These are phyloP conservation scores for Suillus subalutaceus DNA, from an alignment of 768 basidiomycete genomes.

Conservation along the genomic window DNA sequence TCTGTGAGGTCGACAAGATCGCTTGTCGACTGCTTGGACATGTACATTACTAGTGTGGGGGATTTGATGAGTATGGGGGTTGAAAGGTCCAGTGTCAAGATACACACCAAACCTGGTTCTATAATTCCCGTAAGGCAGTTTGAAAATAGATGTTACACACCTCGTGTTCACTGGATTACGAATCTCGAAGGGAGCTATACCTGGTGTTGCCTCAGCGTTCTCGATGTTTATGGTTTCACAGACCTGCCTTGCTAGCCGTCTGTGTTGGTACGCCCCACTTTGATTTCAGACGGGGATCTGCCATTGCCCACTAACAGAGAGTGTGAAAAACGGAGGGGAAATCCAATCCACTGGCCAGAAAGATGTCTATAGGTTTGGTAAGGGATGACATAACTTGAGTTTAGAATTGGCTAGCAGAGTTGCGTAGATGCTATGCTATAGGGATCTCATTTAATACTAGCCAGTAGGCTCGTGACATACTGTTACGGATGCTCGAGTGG, in stretches of 20 bases:
- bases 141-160: constrained; percentile 6
- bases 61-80: constrained; percentile 1
- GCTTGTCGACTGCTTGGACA: not conserved
- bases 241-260: not conserved
- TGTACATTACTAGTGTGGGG: not conserved
- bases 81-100: constrained; percentile 4
- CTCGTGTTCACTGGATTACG: constrained; percentile 4
- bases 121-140: constrained; percentile 1
- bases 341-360: not conserved
- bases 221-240: not conserved
- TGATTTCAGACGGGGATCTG: not conserved
- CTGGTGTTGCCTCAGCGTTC: not conserved
- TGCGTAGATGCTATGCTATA: not conserved
- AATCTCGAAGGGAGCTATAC: not conserved
- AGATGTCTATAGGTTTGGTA: not conserved
- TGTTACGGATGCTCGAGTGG: no score
- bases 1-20: constrained; percentile 8
- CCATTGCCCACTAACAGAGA: not conserved
- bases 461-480: no score
- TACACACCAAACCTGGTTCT: not conserved
- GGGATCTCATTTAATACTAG: no score
- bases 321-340: not conserved
- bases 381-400: not conserved
- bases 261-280: not conserved
- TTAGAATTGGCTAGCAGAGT: not conserved